Percentiles rank a stretch among this genome's conserved stretches.
These are phyloP conservation scores for Rubia tinctorum DNA, from an alignment of 305 asterid genomes.

Conservation along the genomic window DNA sequence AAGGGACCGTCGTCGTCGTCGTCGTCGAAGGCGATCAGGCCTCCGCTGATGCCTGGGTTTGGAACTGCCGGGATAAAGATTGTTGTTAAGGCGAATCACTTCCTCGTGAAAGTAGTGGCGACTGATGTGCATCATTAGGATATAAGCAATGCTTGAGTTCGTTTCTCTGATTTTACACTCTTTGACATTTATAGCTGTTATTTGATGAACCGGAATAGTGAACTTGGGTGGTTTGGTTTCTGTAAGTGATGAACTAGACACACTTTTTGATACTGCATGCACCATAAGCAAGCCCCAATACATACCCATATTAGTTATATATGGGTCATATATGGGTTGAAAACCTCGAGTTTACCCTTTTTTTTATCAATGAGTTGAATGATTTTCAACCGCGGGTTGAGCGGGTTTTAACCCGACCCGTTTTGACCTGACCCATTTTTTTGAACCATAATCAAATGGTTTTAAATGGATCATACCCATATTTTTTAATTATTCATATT, in stretches of 20 bases:
- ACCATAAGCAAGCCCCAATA: not conserved
- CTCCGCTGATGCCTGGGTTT: constrained; percentile 48
- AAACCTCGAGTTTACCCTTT: no score
- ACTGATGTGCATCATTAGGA: constrained; percentile 64
- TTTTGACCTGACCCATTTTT: no score
- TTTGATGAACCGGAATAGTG: not conserved
- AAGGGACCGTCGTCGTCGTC: constrained; percentile 40
- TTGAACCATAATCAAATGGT: no score
- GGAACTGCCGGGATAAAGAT: constrained; percentile 40
- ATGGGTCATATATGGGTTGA: no score
- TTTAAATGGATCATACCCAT: no score
- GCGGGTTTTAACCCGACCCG: no score
- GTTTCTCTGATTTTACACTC: not conserved
- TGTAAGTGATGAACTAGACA: not conserved
- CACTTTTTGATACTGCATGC: not conserved
- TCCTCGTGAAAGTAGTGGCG: constrained; percentile 43
- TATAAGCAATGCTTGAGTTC: constrained; percentile 31
- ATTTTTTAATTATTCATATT: no score
- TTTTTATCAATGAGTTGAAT: no score
- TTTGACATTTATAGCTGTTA: not conserved
- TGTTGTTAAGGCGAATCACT: constrained; percentile 55
- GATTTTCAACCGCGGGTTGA: no score
- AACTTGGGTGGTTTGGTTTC: not conserved
- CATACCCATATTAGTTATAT: not conserved
- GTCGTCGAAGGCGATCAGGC: constrained; percentile 45